A percentile compares a stretch with the other conserved stretches of the same genome.
These are phyloP conservation scores for Aspergillus mulundensis DNA, from an alignment of 495 filamentous ascomycete genomes.

Conservation along the genomic window DNA sequence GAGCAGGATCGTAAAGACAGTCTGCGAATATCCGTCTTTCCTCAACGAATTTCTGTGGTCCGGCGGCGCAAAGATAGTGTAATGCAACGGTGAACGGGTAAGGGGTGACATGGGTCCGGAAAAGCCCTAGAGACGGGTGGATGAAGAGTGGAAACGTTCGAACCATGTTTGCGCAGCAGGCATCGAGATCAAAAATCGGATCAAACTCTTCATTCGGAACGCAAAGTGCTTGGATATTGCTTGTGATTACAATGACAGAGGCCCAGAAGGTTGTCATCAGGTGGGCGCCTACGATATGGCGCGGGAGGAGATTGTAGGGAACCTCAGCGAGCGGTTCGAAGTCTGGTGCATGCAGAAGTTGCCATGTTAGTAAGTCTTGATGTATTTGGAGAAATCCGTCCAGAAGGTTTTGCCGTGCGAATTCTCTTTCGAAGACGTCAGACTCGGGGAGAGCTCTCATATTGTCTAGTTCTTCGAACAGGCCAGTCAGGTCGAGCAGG, in stretches of 20 bases:
- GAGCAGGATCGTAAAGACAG: constrained; percentile 3
- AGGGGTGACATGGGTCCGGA: background rate
- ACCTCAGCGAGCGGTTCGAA: background rate
- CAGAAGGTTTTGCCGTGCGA: background rate
- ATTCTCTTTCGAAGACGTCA: background rate
- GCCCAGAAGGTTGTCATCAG: constrained; percentile 4
- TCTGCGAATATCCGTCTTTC: background rate
- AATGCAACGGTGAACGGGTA: background rate
- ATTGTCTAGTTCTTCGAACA: constrained; percentile 4
- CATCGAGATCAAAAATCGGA: background rate
- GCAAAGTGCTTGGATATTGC: background rate
- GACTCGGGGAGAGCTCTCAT: background rate
- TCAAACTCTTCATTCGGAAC: background rate
- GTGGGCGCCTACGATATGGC: background rate
- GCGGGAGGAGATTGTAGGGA: background rate
- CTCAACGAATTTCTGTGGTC: background rate
- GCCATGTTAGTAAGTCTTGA: constrained; percentile 2
- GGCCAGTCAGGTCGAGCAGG: background rate
- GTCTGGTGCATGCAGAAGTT: constrained; percentile 1
- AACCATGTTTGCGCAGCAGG: constrained; percentile 6
- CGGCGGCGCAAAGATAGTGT: background rate
- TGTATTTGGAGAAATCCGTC: background rate
- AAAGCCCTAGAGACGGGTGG: background rate
- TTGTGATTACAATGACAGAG: background rate
- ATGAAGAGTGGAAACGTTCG: background rate